phyloP scores from a whole-genome alignment of 768 basidiomycete genomes.

The Botryobasidium botryosum region DNA sequence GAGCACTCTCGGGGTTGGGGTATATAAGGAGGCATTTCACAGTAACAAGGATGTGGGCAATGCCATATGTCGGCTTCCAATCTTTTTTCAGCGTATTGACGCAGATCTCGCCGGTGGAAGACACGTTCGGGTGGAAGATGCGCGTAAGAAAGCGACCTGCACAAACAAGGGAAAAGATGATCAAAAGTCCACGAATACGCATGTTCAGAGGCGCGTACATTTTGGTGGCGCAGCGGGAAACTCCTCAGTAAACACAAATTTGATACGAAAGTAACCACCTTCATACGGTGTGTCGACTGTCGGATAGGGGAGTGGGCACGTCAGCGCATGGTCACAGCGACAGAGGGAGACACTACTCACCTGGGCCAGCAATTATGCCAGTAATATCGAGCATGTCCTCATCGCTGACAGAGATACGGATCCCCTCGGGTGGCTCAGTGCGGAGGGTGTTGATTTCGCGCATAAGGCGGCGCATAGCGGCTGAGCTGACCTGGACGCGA shows the following conservation, averaged over 20 bases:
- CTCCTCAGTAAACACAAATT: conserved; percentile 83
- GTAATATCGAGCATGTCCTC: conserved; percentile 79
- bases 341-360: conserved; percentile 30
- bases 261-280: conserved; percentile 53
- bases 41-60: conserved; percentile 78
- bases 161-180: not conserved
- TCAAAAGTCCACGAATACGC: not conserved
- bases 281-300: conserved; percentile 51
- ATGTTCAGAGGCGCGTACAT: conserved; percentile 32
- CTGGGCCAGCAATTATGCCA: conserved; percentile 81
- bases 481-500: conserved; percentile 7
- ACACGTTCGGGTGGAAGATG: conserved; percentile 96
- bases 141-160: conserved; percentile 83
- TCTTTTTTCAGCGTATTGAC: conserved; percentile 96
- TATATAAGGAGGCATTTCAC: conserved; percentile 93
- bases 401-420: conserved; percentile 69
- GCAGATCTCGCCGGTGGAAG: conserved; percentile 78
- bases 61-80: conserved; percentile 85
- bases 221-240: conserved; percentile 90
- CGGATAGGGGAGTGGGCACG: not conserved
- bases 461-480: conserved; percentile 62
- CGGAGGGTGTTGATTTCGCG: conserved; percentile 70
- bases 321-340: no score
- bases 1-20: conserved; percentile 89
- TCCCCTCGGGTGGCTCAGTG: conserved; percentile 78